Conservation (phyloP, 129 eudicot species). For the Flaveria brownii region DNA sequence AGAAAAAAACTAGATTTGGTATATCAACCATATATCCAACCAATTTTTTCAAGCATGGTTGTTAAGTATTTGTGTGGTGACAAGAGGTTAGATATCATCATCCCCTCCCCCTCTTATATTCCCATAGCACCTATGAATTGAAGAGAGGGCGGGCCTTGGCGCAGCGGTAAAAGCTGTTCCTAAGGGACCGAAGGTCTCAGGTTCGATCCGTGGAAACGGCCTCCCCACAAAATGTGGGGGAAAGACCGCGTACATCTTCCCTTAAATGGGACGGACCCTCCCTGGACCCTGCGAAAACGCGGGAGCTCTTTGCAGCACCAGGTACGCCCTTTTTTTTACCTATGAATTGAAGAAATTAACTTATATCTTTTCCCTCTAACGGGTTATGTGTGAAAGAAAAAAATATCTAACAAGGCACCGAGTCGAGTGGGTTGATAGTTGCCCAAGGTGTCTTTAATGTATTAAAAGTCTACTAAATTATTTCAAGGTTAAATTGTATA, state of each 20-base stretch:
- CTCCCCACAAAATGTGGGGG: too few species aligned
- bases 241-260: too few species aligned
- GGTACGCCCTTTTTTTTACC: too few species aligned
- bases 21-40: not conserved
- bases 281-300: too few species aligned
- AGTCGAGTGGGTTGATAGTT: constrained; percentile 6
- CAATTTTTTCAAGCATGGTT: not conserved
- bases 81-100: not conserved
- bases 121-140: not conserved
- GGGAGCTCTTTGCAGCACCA: too few species aligned
- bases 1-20: too few species aligned
- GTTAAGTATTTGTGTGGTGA: not conserved
- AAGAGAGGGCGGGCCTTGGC: too few species aligned
- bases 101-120: not conserved
- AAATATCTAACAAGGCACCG: not conserved
- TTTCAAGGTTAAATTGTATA: not conserved
- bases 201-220: too few species aligned
- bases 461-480: not conserved
- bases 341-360: not conserved
- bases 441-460: not conserved
- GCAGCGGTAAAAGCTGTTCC: too few species aligned
- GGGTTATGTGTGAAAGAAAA: not conserved
- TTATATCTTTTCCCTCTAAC: not conserved
- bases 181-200: too few species aligned
- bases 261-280: too few species aligned